Evolutionary conservation across 495 filamentous ascomycete species (phyloP).

Genomic region (Penicillium argentinense): DNA sequence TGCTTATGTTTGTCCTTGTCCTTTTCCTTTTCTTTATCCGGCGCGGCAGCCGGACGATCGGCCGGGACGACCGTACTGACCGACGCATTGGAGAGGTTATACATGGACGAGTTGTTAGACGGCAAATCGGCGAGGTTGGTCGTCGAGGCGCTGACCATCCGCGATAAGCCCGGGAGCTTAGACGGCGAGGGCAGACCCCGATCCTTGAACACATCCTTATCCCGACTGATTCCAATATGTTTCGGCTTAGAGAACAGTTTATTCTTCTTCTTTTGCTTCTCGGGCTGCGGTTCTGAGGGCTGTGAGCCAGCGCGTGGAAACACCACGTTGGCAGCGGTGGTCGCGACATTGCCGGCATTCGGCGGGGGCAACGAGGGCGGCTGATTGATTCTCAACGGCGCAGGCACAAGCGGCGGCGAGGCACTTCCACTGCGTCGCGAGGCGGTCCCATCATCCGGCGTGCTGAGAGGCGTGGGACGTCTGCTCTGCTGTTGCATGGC

Average conservation of each 20-base stretch:
- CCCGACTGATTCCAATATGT: slow-evolving; percentile 73
- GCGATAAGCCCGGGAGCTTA: slow-evolving; percentile 65
- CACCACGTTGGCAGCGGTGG: slow-evolving; percentile 82
- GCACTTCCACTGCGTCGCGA: slow-evolving; percentile 42
- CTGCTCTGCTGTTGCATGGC: slow-evolving; percentile 64
- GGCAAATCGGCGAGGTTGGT: slow-evolving; percentile 70
- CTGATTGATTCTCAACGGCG: slow-evolving; percentile 27
- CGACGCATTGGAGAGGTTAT: slow-evolving; percentile 80
- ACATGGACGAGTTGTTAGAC: slow-evolving; percentile 68
- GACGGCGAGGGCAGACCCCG: slow-evolving; percentile 76
- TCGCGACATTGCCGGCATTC: slow-evolving; percentile 63
- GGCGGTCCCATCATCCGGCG: slow-evolving; percentile 40
- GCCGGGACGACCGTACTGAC: slow-evolving; percentile 69
- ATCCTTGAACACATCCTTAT: slow-evolving; percentile 57
- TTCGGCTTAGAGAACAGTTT: slow-evolving; percentile 90
- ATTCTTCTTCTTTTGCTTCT: slow-evolving; percentile 79
- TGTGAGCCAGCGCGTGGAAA: slow-evolving; percentile 70
- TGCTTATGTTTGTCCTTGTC: slow-evolving; percentile 66
- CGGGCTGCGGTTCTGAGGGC: slow-evolving; percentile 41
- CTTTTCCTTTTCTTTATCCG: slow-evolving; percentile 42
- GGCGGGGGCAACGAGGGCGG: slow-evolving; percentile 55
- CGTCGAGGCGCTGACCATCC: slow-evolving; percentile 71
- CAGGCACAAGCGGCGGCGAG: slow-evolving; percentile 40
- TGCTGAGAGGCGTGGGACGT: slow-evolving; percentile 29
- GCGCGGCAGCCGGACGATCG: slow-evolving; percentile 30